These are phyloP conservation scores for Beauveria sp. DNA, from an alignment of 2,329 filamentous ascomycete genomes.

Conservation along the genomic window DNA sequence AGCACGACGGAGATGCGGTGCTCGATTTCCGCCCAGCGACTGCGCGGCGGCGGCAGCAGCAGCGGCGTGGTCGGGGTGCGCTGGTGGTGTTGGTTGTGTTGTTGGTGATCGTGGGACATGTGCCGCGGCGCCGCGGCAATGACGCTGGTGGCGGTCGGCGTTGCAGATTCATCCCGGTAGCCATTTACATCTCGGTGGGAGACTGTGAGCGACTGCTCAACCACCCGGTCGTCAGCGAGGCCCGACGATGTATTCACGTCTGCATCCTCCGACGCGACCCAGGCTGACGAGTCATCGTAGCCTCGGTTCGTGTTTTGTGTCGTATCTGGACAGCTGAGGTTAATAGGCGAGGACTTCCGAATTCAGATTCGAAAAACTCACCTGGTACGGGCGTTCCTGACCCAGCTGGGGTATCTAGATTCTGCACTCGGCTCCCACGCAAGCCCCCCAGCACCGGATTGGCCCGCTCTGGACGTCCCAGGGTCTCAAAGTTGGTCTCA, in stretches of 20 bases:
- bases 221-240: background rate
- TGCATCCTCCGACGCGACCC: background rate
- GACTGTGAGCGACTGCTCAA: constrained; percentile 3
- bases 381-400: constrained; percentile 43
- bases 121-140: background rate
- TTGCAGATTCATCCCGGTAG: background rate
- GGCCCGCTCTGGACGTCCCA: constrained; percentile 27
- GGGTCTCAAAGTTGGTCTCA: constrained; percentile 44
- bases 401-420: constrained; percentile 44
- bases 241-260: background rate
- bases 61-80: constrained; percentile 29
- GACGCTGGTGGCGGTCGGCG: background rate
- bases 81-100: background rate
- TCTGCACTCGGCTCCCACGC: constrained; percentile 42
- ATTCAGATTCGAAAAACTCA: constrained; percentile 15
- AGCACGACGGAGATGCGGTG: constrained; percentile 28
- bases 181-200: constrained; percentile 1
- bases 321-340: background rate
- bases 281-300: background rate
- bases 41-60: constrained; percentile 42
- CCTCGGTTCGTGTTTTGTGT: constrained; percentile 18
- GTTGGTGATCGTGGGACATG: background rate
- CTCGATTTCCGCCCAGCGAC: constrained; percentile 23
- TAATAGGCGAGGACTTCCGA: background rate
- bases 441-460: constrained; percentile 31